phyloP scores from a whole-genome alignment of 2,329 filamentous ascomycete species.

The Cylindrodendrum hubeiense region DNA sequence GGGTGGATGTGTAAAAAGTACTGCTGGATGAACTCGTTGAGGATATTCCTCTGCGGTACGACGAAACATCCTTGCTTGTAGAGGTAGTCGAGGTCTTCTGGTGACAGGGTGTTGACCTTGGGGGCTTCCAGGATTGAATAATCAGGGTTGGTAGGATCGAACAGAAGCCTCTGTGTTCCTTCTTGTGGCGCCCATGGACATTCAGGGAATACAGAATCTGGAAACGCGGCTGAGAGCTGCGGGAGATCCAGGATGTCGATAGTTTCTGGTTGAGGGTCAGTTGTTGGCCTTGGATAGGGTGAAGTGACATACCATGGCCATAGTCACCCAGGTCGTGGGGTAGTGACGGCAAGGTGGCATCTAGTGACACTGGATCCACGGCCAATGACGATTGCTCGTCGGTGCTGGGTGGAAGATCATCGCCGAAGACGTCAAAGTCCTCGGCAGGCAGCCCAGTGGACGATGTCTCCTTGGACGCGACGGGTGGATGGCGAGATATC shows the following conservation, averaged over 20 bases:
- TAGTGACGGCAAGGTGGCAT: slow-evolving; percentile 11
- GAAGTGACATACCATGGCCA: slow-evolving; percentile 1
- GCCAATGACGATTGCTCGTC: slow-evolving; percentile 9
- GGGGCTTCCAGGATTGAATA: slow-evolving; percentile 41
- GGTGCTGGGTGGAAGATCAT: neutral
- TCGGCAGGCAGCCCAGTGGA: neutral
- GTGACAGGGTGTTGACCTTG: slow-evolving; percentile 31
- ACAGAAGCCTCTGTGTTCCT: neutral
- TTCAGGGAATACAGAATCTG: neutral
- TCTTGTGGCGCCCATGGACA: slow-evolving; percentile 6
- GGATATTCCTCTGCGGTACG: slow-evolving; percentile 36
- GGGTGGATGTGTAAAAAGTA: slow-evolving; percentile 48
- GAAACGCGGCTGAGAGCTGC: slow-evolving; percentile 4
- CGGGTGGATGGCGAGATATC: slow-evolving; percentile 7
- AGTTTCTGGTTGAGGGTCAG: neutral
- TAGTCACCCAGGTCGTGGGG: slow-evolving; percentile 4
- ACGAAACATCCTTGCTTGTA: slow-evolving; percentile 44
- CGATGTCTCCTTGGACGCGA: neutral
- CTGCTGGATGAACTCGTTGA: slow-evolving; percentile 44
- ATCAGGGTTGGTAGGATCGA: slow-evolving; percentile 33
- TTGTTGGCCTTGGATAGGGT: neutral
- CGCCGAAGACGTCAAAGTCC: neutral
- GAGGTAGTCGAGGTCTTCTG: slow-evolving; percentile 42
- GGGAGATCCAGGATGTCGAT: neutral
- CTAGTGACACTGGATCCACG: slow-evolving; percentile 17